Evolutionary conservation across 148 eudicot species (phyloP).

Genomic region (Rhododendron griersonianum): DNA sequence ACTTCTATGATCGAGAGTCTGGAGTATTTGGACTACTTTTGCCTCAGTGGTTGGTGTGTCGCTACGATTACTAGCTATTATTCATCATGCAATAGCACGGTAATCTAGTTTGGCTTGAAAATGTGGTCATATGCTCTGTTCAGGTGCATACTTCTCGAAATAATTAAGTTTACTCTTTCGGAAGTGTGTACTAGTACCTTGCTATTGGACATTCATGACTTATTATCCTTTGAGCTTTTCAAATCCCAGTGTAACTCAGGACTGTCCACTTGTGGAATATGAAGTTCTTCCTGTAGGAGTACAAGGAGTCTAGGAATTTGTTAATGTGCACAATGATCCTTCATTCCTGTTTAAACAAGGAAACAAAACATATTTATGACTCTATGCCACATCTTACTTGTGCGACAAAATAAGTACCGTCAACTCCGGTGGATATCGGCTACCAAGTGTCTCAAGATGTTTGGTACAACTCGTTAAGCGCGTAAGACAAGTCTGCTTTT

Average conservation of each 20-base stretch:
- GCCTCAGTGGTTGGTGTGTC: neutral
- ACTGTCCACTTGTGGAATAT: neutral
- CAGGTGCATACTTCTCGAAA: neutral
- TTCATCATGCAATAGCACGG: neutral
- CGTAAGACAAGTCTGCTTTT: neutral
- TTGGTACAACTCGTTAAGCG: neutral
- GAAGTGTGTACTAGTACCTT: neutral
- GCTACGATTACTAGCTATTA: neutral
- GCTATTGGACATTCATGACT: neutral
- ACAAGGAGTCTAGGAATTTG: neutral
- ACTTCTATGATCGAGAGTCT: neutral
- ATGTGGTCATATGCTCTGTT: neutral
- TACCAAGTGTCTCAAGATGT: neutral
- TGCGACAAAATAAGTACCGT: neutral
- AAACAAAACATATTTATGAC: no score
- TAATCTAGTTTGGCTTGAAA: constrained; percentile 2
- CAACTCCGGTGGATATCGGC: neutral
- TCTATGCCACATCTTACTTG: neutral
- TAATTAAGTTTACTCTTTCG: neutral
- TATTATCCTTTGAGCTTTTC: neutral
- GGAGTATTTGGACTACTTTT: neutral
- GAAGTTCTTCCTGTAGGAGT: neutral
- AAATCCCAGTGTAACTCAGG: neutral
- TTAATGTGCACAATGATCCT: neutral
- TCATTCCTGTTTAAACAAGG: no score